Base-by-base conservation (phyloP, 805 yeast genomes). In the Saccharomyces eubayanus region DNA sequence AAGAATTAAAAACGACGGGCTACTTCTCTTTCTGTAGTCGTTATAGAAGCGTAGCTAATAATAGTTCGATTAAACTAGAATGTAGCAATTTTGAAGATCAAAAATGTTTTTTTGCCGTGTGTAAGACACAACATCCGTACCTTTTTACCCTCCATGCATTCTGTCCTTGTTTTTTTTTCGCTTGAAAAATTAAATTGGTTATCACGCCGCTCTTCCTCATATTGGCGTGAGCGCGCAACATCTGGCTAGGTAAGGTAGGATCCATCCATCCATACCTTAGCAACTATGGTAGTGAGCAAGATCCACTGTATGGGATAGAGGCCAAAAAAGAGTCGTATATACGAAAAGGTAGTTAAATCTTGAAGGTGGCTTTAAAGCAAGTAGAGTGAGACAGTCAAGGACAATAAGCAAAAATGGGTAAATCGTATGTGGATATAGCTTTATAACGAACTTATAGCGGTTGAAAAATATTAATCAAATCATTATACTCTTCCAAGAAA, bases 341-440 rank as follows among this genome's bases (percentile, higher is more conserved):
- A 36, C 43, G 43, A 36, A 16, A 8, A 4, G 10, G 24, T 36
- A 28, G 8, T 8, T 8, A 10, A 36, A 3, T 36, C 2, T 3
- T 8, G 10, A 36, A 16, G 21, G 6, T n/a, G 24, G 11, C 8
- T 36, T 16, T 24, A 16, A 8, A 28, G 6, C 29, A 43, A 46
- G 27, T 36, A 29, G 51, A 55, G 49, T 55, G 62, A 64, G 59
- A 60, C 69, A 36, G 43, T 36, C 43, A 67, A 62, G 65, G 64
- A 60, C 66, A 62, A 65, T 60, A 62, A 62, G 64, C 66, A 64
- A 69, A 69, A 67, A 70, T 70, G 73, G 73, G 73, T 70, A 70
- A 70, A 70, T 69, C 73, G 73, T 70, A 70, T 70, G 73, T 66
- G 21, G 24, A 36, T 16, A 36, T 36, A 36, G 24, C 43, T 16